Evolutionary conservation across 345 rosid species (phyloP), one percentile per base, ranked within the genome.

Genomic region (Sisymbrium altissimum): DNA sequence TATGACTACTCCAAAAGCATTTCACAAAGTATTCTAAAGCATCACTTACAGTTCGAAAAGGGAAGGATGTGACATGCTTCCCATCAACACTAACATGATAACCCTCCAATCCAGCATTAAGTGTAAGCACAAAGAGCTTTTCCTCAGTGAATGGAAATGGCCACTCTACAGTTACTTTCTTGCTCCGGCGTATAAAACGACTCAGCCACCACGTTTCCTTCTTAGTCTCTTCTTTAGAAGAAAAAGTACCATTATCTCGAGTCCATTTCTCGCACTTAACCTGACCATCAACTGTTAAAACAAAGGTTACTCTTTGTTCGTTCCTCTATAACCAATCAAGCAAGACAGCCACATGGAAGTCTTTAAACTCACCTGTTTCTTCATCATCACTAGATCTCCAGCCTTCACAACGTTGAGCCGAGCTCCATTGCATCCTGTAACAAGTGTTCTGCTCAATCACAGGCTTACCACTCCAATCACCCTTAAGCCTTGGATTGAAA

Each of bases 371-470:
- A 90, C 96, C 86, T 41, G 86, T 84, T 71, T 90, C 93, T 61
- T 86, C 96, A 56, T 88, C 87, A 44, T 86, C 84, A 73, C 54
- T 81, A 18, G 96, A 86, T 44, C 78, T 80, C 90, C 89, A 83
- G 3, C 96, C 92, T 63, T 90, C 90, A 58, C 92, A 90, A 9
- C 91, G 74, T 78, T 81, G 77, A 0, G 91, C 85, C 1, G 74
- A 50, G 14, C 93, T 88, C 93, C 93, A 88, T 75, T 90, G 93
- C 92, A 86, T 86, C 66, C 90, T 74, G 40, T 88, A 90, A 58
- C 96, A 90, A 69, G 90, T 88, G 73, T 90, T 90, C 83, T 79
- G 91, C 78, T 90, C 96, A 73, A 90, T 88, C 70, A 88, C 90
- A 25, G 93, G 93, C 75, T 75, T 80, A 30, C 81, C 84, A 50